Base-by-base conservation (phyloP, 2,329 filamentous ascomycete genomes). In the Hypoxylon sp. region DNA sequence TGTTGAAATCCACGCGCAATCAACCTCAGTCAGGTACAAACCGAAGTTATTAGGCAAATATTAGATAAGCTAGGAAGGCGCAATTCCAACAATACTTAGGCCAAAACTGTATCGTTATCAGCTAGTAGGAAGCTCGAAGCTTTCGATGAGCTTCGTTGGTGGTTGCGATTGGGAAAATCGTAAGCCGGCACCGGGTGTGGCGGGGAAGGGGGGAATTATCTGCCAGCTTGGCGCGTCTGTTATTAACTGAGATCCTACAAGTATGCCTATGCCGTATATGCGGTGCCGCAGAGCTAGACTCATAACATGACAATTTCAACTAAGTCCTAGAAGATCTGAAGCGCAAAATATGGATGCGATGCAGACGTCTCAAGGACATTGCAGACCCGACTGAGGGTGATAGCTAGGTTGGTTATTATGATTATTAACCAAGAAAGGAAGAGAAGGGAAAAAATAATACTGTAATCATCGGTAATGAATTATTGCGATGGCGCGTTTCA, bases 81-180 rank as follows among this genome's bases (percentile, higher is more conserved):
- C 22, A 22, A 54, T 47, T 24, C 42, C 14, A 22, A 37, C 33
- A 24, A 65, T n/a, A 3, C 17, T 29, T 8, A 61, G 50, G 37
- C 54, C 22, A 51, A 63, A 47, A 35, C 22, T 63, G 11, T 42
- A 42, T 31, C 35, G 33, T 44, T 39, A 35, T 13, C 35, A 26
- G 22, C 42, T 37, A 39, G 42, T 42, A 44, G 37, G 55, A 50
- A 53, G 54, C 67, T 55, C 54, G 46, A 48, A 67, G 58, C 13
- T 42, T 62, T 67, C 39, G 62, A 63, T 63, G 61, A 60, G 61
- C 57, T 67, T 65, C 52, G 70, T 24, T 50, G 24, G 52, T 24
- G 59, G 67, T 63, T 72, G 70, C 67, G 67, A 72, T 70, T 62
- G 62, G 63, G 67, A 65, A 63, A 64, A 67, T 72, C 54, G 68